Percentiles rank a stretch among this genome's conserved stretches.
phyloP scores from a whole-genome alignment of 441 rosid genomes.

The Syzygium syzygioides region DNA sequence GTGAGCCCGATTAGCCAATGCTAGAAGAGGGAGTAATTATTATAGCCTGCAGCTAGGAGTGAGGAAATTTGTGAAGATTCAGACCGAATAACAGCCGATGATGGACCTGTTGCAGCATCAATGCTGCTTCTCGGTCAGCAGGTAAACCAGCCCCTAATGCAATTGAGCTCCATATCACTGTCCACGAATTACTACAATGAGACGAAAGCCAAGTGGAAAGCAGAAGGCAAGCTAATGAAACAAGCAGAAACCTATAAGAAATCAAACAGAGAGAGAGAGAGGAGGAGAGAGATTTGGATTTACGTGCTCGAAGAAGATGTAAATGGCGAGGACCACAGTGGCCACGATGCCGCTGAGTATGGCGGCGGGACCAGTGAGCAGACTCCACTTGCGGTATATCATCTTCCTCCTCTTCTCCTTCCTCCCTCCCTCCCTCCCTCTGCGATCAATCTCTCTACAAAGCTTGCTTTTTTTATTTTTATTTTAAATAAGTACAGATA shows the following conservation, averaged over 20 bases:
- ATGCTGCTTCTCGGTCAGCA: background rate
- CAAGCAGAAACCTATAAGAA: background rate
- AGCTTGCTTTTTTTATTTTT: background rate
- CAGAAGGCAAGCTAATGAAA: too few species aligned
- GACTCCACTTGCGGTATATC: constrained; percentile 88
- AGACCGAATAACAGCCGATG: background rate
- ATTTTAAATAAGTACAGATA: background rate
- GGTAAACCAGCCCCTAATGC: background rate
- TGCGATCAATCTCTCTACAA: background rate
- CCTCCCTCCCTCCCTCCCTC: background rate
- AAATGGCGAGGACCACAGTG: constrained; percentile 36
- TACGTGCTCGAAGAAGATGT: constrained; percentile 39
- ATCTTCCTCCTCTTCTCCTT: constrained; percentile 21
- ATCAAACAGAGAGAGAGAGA: constrained; percentile 8
- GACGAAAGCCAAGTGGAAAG: background rate
- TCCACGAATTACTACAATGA: background rate
- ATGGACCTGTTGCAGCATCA: background rate
- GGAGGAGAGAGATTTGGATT: background rate
- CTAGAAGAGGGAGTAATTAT: background rate
- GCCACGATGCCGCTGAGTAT: constrained; percentile 57
- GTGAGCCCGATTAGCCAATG: background rate
- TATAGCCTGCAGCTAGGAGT: background rate
- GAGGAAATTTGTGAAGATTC: background rate
- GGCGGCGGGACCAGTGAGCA: constrained; percentile 63
- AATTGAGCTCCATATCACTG: background rate